A percentile compares a stretch with the other conserved stretches of the same genome.
These are phyloP conservation scores for Umbilicaria muhlenbergii DNA, from an alignment of 495 filamentous ascomycete genomes.

Conservation along the genomic window DNA sequence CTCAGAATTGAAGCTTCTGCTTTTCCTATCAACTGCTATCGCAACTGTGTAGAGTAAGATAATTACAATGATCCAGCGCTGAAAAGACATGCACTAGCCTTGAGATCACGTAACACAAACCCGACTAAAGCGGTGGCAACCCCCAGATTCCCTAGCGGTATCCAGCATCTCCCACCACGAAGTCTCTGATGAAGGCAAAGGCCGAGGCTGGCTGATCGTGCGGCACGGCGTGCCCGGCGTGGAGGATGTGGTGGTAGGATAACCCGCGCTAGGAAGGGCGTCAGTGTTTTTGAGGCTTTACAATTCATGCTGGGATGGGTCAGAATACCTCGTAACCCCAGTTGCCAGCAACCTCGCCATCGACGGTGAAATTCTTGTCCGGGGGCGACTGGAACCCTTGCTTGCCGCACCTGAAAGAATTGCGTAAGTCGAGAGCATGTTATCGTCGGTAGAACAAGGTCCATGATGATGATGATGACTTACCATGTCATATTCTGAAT, in stretches of 20 bases:
- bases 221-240: conserved; percentile 5
- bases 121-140: no score
- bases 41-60: no score
- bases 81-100: no score
- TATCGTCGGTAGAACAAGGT: not conserved
- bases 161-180: conserved; percentile 5
- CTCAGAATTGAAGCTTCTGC: no score
- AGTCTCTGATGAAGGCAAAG: conserved; percentile 8
- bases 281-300: not conserved
- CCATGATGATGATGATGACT: conserved; percentile 9
- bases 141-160: not conserved
- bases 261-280: not conserved
- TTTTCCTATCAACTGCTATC: no score
- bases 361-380: conserved; percentile 1
- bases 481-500: conserved; percentile 29
- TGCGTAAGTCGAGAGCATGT: not conserved
- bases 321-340: conserved; percentile 4
- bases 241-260: conserved; percentile 8
- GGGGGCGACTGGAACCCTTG: conserved; percentile 5
- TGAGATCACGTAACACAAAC: no score
- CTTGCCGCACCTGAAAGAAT: not conserved
- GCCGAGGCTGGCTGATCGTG: conserved; percentile 6
- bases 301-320: no score
- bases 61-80: no score
- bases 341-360: conserved; percentile 1